Evolutionary conservation across 805 yeast species (phyloP).

Genomic region (Lipomyces anomalus): DNA sequence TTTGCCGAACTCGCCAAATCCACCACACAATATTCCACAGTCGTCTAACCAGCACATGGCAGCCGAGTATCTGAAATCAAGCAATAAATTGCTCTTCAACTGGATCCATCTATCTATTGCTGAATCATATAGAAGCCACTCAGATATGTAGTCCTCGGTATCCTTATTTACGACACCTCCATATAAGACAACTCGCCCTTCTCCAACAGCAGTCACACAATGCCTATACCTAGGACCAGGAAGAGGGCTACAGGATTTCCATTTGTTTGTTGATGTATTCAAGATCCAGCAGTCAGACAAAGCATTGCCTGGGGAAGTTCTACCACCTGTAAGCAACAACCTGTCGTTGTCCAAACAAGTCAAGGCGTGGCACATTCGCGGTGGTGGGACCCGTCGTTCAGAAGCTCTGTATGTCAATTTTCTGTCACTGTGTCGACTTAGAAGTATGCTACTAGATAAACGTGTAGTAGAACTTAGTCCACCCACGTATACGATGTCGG

Average conservation of each 20-base stretch:
- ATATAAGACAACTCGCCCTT: constrained; percentile 39
- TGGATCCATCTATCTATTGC: constrained; percentile 23
- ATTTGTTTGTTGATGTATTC: constrained; percentile 26
- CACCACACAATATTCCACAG: constrained; percentile 47
- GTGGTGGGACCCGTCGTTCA: constrained; percentile 26
- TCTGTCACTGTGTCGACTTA: too few species aligned
- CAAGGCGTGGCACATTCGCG: constrained; percentile 58
- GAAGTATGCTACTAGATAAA: too few species aligned
- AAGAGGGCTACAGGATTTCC: constrained; percentile 40
- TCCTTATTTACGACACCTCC: constrained; percentile 42
- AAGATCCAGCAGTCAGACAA: constrained; percentile 44
- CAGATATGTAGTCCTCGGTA: neutral
- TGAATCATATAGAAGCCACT: constrained; percentile 14
- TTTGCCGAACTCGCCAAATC: constrained; percentile 29
- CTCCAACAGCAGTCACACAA: constrained; percentile 33
- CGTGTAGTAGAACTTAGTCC: constrained; percentile 21
- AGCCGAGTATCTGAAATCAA: constrained; percentile 35
- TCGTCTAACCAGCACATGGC: constrained; percentile 24
- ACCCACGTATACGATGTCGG: constrained; percentile 9
- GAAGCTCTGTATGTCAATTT: too few species aligned
- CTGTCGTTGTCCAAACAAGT: constrained; percentile 33
- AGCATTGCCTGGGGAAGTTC: constrained; percentile 51
- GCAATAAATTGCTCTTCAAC: constrained; percentile 22
- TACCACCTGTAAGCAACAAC: constrained; percentile 56
- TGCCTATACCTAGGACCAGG: constrained; percentile 51